These are phyloP conservation scores for Kodamaea hsintzibuensis DNA, from an alignment of 805 yeast genomes.

Conservation along the genomic window DNA sequence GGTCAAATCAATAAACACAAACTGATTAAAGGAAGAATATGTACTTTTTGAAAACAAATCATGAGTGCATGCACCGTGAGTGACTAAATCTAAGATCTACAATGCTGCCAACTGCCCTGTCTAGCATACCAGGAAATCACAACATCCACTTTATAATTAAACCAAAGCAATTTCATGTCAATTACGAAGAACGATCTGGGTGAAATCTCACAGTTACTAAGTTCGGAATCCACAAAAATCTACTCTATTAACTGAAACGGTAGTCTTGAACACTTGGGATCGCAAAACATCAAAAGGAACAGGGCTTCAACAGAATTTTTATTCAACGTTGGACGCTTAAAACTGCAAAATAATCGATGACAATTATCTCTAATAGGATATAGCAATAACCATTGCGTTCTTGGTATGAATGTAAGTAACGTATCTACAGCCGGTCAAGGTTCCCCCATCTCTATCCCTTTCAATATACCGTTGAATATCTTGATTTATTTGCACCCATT, in stretches of 20 bases:
- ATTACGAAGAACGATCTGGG: background rate
- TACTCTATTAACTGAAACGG: background rate
- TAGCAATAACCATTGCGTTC: background rate
- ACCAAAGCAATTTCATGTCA: background rate
- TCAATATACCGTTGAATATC: no score
- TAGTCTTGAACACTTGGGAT: background rate
- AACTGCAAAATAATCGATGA: background rate
- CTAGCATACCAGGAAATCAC: no score
- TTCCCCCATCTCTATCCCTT: no score
- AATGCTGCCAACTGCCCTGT: no score
- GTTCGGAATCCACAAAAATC: background rate
- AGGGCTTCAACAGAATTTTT: background rate
- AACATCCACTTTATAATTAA: background rate
- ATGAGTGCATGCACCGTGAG: no score
- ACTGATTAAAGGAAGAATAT: no score
- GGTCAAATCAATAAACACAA: no score
- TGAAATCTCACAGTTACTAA: background rate
- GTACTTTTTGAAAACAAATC: no score
- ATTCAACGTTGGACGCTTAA: background rate
- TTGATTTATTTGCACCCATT: no score
- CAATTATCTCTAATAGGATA: background rate
- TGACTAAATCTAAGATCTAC: no score
- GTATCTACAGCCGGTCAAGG: no score
- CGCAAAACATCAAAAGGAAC: background rate
- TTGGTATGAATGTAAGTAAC: background rate